phyloP scores from a whole-genome alignment of 202 grass and related monocot genomes.

The Schoenoplectus triqueter region DNA sequence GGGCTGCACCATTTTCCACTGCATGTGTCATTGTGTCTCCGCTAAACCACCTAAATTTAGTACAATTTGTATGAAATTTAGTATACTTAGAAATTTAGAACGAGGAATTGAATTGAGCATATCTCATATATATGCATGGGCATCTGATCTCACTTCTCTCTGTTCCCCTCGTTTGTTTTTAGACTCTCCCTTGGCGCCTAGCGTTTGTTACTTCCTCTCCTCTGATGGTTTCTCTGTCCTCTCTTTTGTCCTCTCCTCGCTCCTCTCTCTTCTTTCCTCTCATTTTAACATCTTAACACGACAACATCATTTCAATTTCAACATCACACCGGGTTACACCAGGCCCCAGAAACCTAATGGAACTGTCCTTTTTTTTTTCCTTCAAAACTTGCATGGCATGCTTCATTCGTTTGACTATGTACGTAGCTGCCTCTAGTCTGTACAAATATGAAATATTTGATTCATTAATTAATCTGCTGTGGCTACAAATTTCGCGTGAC shows the following conservation, averaged over 20 bases:
- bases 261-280: too few species aligned
- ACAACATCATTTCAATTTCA: not conserved
- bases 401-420: slow-evolving; percentile 4
- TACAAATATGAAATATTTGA: not conserved
- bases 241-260: slow-evolving; percentile 25
- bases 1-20: not conserved
- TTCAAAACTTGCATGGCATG: not conserved
- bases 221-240: slow-evolving; percentile 28
- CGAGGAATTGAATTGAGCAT: not conserved
- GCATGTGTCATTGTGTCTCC: not conserved
- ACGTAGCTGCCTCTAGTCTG: not conserved
- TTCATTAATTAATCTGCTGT: not conserved
- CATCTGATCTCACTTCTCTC: not conserved
- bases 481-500: not conserved
- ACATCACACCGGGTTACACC: slow-evolving; percentile 1
- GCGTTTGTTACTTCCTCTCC: slow-evolving; percentile 34
- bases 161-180: slow-evolving; percentile 12
- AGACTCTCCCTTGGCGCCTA: slow-evolving; percentile 12
- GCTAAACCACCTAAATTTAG: not conserved
- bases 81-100: not conserved
- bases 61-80: too few species aligned
- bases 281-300: slow-evolving; percentile 4
- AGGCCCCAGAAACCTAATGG: slow-evolving; percentile 42
- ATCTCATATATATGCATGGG: not conserved
- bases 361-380: slow-evolving; percentile 17